Conservation (phyloP, 331 rosid species). For the Cydonia oblonga region DNA sequence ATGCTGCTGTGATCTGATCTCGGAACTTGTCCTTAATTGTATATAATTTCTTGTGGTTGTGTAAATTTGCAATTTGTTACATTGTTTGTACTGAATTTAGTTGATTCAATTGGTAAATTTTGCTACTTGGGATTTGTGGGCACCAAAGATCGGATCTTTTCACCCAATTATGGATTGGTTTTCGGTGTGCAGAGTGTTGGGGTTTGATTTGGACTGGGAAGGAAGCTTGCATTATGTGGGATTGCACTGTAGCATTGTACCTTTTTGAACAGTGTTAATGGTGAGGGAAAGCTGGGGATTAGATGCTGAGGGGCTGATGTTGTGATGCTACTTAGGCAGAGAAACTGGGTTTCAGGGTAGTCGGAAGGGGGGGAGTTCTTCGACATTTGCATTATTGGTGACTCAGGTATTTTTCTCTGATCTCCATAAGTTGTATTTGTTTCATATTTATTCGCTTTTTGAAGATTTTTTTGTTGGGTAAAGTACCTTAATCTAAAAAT, state of each 20-base stretch:
- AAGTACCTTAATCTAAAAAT: not conserved
- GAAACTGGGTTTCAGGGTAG: constrained; percentile 20
- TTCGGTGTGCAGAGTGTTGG: constrained; percentile 16
- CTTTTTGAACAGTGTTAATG: not conserved
- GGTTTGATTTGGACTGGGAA: not conserved
- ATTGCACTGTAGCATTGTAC: not conserved
- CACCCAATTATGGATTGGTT: constrained; percentile 7
- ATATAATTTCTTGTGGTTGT: not conserved
- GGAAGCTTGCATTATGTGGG: constrained; percentile 10
- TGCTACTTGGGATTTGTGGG: not conserved
- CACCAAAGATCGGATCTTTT: constrained; percentile 34
- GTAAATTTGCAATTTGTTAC: not conserved
- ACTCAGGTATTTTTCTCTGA: constrained; percentile 18
- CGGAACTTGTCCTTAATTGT: not conserved
- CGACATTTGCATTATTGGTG: constrained; percentile 38
- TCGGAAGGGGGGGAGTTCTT: constrained; percentile 35
- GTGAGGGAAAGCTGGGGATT: constrained; percentile 8
- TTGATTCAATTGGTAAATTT: not conserved
- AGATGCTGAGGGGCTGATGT: constrained; percentile 4
- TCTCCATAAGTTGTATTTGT: not conserved
- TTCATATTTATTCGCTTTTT: not conserved
- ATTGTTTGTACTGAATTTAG: not conserved
- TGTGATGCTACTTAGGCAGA: constrained; percentile 13
- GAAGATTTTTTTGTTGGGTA: not conserved
- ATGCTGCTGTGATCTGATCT: constrained; percentile 52